Evolutionary conservation across 371 early-diverging fungal species (phyloP), one percentile per base, ranked within the genome.

Genomic region (Syncephalastrum racemosum): DNA sequence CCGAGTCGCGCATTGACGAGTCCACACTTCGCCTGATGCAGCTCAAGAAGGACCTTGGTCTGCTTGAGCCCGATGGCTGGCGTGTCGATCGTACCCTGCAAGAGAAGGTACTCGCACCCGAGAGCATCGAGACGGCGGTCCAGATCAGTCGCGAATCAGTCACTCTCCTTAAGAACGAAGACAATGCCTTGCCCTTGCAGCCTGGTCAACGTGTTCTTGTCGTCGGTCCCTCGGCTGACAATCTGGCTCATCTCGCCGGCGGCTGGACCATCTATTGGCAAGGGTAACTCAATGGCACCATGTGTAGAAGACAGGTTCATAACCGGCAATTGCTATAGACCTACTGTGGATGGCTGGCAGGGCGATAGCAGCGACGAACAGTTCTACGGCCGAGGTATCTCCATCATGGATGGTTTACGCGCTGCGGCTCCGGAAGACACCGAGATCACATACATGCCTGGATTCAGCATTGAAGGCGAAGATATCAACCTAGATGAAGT

Each of bases 241-340:
- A 69, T 7, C 53, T 82, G 12, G 53, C 69, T 36, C 78, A 78
- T 13, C 59, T 83, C 10, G 71, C 73, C 19, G 85, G 85, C 7
- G 81, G 82, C 0, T 86, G 84, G 85, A 77, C 78, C 3, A 75
- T 85, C 56, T 70, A 79, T 19, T 83, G 84, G 84, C 82, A 81
- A 65, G 75, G 75, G 62, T 67, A 59, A 53, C 8, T 59, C 19
- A 42, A 4, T 54, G 4, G 10, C 3, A 31, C 15, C 13, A 12
- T 36, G 24, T 27, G 2, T 44, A n/a, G 20, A 27, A 19, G 22
- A 58, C 31, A 52, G 13, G 13, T 22, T 15, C 4, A 39, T 46
- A 40, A 14, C 13, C 12, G 25, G 15, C 16, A 12, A 16, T 53
- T 54, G n/a, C 12, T 41, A 10, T 45, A 68, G 69, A 15, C 54